Percentiles rank a stretch among this genome's conserved stretches.
Conservation (phyloP, 2,329 filamentous ascomycete genomes). For the Epichloe festucae region DNA sequence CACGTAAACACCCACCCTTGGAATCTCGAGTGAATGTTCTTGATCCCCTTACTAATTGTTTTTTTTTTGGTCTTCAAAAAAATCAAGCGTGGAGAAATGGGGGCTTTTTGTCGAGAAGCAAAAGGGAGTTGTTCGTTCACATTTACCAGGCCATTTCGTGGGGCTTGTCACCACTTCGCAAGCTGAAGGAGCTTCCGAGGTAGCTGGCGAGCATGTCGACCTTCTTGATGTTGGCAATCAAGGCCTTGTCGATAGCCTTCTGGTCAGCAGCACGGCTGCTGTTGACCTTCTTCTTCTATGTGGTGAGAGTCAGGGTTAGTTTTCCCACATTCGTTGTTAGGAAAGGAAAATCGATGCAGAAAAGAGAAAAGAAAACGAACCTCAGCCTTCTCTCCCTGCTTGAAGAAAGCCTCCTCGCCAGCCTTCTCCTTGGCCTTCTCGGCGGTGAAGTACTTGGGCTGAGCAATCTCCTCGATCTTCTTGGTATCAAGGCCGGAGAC, state of each 20-base stretch:
- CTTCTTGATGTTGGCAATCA: slow-evolving; percentile 96
- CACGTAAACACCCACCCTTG: background rate
- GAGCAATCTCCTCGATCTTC: slow-evolving; percentile 70
- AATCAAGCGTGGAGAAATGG: background rate
- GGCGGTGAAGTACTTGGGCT: slow-evolving; percentile 86
- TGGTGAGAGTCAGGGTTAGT: slow-evolving; percentile 12
- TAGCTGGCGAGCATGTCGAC: slow-evolving; percentile 88
- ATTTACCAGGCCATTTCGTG: slow-evolving; percentile 99
- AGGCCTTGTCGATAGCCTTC: slow-evolving; percentile 95
- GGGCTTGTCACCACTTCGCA: slow-evolving; percentile 98
- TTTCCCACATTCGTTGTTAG: background rate
- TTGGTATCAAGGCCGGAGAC: slow-evolving; percentile 74
- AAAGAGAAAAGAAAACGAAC: slow-evolving; percentile 36
- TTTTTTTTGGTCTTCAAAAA: slow-evolving; percentile 7
- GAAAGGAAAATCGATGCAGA: background rate
- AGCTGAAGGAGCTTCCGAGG: slow-evolving; percentile 91
- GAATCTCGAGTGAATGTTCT: too few relatives aligned
- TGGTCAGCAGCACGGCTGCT: slow-evolving; percentile 91
- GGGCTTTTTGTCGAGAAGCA: background rate
- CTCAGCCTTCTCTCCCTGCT: slow-evolving; percentile 96
- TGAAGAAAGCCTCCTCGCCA: slow-evolving; percentile 97
- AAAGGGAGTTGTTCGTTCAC: slow-evolving; percentile 1
- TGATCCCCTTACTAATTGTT: slow-evolving; percentile 5
- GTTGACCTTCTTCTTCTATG: slow-evolving; percentile 91
- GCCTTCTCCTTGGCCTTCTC: slow-evolving; percentile 95